Conservation (phyloP, 306 rosid genomes). For the Notholithocarpus densiflorus region DNA sequence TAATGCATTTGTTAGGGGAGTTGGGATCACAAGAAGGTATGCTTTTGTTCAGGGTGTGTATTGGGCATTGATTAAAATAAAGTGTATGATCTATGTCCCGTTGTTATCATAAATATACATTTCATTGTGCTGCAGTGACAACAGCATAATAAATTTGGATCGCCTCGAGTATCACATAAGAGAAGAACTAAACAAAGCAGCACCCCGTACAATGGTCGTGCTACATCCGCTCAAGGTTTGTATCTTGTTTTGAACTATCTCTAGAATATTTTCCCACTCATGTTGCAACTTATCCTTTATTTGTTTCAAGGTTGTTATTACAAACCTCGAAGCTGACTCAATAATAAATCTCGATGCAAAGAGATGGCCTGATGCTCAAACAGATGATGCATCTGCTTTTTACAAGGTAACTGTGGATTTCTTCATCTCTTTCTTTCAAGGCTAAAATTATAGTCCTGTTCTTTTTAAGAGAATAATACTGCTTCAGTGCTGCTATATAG, state of each 20-base stretch:
- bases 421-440: background rate
- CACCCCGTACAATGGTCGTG: conserved; percentile 81
- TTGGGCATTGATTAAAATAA: background rate
- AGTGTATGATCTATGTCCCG: background rate
- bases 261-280: background rate
- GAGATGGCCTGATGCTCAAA: conserved; percentile 88
- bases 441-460: background rate
- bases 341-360: conserved; percentile 72
- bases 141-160: conserved; percentile 75
- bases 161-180: conserved; percentile 92
- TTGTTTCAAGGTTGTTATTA: conserved; percentile 68
- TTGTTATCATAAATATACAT: background rate
- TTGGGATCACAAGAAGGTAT: conserved; percentile 98
- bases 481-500: background rate
- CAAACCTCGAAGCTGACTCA: conserved; percentile 75
- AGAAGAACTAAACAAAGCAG: conserved; percentile 83
- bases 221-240: conserved; percentile 84
- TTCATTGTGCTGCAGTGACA: conserved; percentile 60
- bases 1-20: conserved; percentile 90
- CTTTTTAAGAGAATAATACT: background rate
- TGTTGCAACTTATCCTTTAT: conserved; percentile 14
- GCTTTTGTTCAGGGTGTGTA: background rate
- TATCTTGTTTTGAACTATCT: conserved; percentile 22
- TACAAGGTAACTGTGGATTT: conserved; percentile 64
- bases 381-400: conserved; percentile 62